Conservation (phyloP, 1,284 basidiomycete genomes). For the Boletus sp. region DNA sequence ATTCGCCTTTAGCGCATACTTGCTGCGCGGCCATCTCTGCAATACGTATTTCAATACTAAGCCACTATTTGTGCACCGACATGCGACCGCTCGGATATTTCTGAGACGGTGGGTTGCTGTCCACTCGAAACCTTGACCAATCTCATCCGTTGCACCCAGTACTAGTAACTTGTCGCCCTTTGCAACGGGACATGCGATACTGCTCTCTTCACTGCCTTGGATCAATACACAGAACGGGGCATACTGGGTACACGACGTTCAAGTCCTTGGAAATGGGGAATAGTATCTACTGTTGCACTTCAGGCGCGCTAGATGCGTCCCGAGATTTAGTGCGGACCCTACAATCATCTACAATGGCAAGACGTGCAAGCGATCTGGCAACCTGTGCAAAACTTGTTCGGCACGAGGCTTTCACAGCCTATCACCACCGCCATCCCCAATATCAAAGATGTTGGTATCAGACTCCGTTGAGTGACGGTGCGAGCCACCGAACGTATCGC, state of each 20-base stretch:
- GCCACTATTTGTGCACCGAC: constrained; percentile 15
- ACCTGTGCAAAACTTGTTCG: background rate
- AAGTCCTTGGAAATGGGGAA: background rate
- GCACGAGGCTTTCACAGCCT: background rate
- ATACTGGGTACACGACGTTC: background rate
- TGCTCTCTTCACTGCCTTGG: too few species aligned
- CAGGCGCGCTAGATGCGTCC: too few species aligned
- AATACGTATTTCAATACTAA: constrained; percentile 10
- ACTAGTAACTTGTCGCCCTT: too few species aligned
- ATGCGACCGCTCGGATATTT: background rate
- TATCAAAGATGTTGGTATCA: constrained; percentile 12
- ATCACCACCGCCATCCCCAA: constrained; percentile 15
- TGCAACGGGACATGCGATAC: too few species aligned
- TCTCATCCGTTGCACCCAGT: too few species aligned
- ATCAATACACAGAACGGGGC: too few species aligned
- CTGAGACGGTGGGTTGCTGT: constrained; percentile 5
- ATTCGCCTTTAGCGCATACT: background rate
- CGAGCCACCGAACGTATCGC: constrained; percentile 26
- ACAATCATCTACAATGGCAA: too few species aligned
- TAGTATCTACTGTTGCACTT: too few species aligned
- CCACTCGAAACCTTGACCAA: too few species aligned
- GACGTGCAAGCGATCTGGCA: background rate
- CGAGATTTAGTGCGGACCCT: too few species aligned
- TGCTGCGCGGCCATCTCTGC: background rate
- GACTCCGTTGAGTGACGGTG: constrained; percentile 6